Base-by-base conservation (phyloP, 306 rosid species). In the Acacia acuminata region DNA sequence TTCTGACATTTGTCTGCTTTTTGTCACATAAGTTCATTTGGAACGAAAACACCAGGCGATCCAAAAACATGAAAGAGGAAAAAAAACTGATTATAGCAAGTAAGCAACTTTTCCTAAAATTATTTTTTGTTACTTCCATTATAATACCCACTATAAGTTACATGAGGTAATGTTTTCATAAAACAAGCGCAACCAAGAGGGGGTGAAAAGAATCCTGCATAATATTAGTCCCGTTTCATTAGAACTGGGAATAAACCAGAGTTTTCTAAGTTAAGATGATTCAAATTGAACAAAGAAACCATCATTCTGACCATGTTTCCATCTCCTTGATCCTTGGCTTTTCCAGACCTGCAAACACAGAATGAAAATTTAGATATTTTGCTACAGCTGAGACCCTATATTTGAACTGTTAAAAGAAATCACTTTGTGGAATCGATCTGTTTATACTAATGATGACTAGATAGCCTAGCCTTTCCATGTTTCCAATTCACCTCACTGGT, bases 271-370 rank as follows among this genome's bases (percentile, higher is more conserved):
- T 30, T 30, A 30, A 30, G 32, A 30, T 30, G 2, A 30, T 30
- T 30, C 32, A 30, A 30, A 30, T 30, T 30, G 32, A 30, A 30
- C 32, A 30, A 30, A 30, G 32, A 30, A 30, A 30, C 32, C 32
- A 30, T 30, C 32, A 30, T 30, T 30, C 32, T 30, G 32, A 30
- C 32, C 32, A 30, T 30, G 32, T 30, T 30, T 30, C 32, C 32
- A 30, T 30, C 32, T 30, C 32, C 32, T 30, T 30, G 32, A 30
- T 30, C 32, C 32, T 30, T 30, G 32, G 32, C 32, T 2, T 85
- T 94, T 94, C 99, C 99, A 96, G 66, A 96, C 97, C 99, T 96
- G 91, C 79, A 84, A 81, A 84, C 32, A 71, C 10, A 16, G 53
- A 77, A 65, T 68, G 68, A 30, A 58, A 55, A 72, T 55, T 81